These are phyloP conservation scores for Candida sakaeoensis DNA, from an alignment of 805 yeast species.

Conservation along the genomic window DNA sequence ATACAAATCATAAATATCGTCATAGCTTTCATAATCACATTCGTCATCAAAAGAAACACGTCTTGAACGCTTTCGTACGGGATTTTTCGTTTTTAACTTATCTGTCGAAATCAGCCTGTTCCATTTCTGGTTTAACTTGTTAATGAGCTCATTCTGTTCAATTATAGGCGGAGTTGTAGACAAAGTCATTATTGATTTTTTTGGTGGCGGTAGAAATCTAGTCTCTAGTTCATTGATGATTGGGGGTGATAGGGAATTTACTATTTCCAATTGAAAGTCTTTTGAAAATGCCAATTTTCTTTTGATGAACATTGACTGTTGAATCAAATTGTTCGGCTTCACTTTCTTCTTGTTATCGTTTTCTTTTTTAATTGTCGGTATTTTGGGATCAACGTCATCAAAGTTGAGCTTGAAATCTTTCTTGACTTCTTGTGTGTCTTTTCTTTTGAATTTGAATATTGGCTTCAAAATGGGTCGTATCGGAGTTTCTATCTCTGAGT, in stretches of 20 bases:
- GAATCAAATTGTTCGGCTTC: slow-evolving; percentile 15
- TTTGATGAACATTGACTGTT: slow-evolving; percentile 26
- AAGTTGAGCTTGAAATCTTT: slow-evolving; percentile 23
- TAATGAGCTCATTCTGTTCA: slow-evolving; percentile 32
- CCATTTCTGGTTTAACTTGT: slow-evolving; percentile 38
- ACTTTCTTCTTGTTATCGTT: slow-evolving; percentile 12
- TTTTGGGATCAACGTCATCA: slow-evolving; percentile 8
- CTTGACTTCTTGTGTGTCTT: slow-evolving; percentile 12
- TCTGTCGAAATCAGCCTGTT: slow-evolving; percentile 21
- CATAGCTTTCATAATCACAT: slow-evolving; percentile 8
- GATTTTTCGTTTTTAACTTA: slow-evolving; percentile 2
- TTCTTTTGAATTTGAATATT: slow-evolving; percentile 10
- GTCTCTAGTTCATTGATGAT: slow-evolving; percentile 10
- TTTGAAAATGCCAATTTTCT: slow-evolving; percentile 31
- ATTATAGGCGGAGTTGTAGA: slow-evolving; percentile 16
- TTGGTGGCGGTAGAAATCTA: slow-evolving; percentile 8
- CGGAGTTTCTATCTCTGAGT: slow-evolving; percentile 27
- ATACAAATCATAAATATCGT: slow-evolving; percentile 8
- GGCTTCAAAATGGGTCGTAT: slow-evolving; percentile 17
- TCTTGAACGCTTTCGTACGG: slow-evolving; percentile 15
- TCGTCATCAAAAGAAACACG: slow-evolving; percentile 16
- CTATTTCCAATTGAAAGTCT: slow-evolving; percentile 37
- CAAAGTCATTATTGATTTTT: background rate
- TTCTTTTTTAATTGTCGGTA: background rate
- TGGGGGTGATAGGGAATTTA: slow-evolving; percentile 4